These are phyloP conservation scores for Penicillium janthinellum DNA, from an alignment of 2,329 filamentous ascomycete genomes.

Conservation along the genomic window DNA sequence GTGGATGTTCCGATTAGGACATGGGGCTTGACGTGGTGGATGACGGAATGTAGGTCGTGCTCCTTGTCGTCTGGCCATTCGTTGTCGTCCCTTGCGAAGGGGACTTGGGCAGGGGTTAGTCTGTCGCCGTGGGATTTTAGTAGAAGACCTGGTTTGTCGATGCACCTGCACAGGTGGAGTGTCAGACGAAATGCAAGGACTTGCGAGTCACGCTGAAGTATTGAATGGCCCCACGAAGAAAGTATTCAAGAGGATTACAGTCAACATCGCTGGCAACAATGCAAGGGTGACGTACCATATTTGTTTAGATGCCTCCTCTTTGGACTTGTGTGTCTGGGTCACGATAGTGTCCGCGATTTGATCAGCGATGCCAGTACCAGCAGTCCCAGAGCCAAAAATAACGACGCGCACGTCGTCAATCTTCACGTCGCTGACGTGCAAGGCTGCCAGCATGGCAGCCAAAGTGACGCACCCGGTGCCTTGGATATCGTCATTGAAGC, in stretches of 20 bases:
- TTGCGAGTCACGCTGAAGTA: no score
- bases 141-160: conserved; percentile 80
- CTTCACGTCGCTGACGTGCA: conserved; percentile 68
- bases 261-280: not conserved
- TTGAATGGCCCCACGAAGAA: no score
- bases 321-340: conserved; percentile 64
- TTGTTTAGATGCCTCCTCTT: conserved; percentile 74
- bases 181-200: not conserved
- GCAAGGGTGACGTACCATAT: conserved; percentile 65
- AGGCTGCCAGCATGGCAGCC: conserved; percentile 75
- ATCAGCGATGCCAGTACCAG: conserved; percentile 83
- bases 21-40: conserved; percentile 73
- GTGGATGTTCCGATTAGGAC: conserved; percentile 85
- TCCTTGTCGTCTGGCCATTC: conserved; percentile 63
- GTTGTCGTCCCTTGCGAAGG: conserved; percentile 64
- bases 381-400: conserved; percentile 78
- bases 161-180: conserved; percentile 54
- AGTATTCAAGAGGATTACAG: not conserved
- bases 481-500: conserved; percentile 91
- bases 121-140: conserved; percentile 62
- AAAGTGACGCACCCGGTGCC: conserved; percentile 86
- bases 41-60: conserved; percentile 64
- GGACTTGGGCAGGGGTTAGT: conserved; percentile 67
- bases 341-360: conserved; percentile 80
- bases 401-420: conserved; percentile 71